Conservation (phyloP, 768 basidiomycete genomes). For the Hypholoma fasciculare region DNA sequence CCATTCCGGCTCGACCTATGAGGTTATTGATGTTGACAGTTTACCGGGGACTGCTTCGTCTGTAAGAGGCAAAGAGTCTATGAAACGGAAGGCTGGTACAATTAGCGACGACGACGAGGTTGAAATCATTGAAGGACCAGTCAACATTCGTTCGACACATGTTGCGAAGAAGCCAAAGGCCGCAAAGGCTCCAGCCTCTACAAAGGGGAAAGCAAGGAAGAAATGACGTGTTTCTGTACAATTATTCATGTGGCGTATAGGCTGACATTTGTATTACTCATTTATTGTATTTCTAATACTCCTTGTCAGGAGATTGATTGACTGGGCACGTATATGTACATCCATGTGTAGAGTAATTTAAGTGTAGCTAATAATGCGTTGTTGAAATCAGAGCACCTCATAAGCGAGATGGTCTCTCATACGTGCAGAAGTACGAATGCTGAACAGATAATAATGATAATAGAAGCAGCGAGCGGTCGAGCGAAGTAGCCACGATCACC, state of each 20-base stretch:
- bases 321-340: neutral
- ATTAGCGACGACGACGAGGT: constrained; percentile 60
- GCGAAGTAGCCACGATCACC: neutral
- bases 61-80: constrained; percentile 13
- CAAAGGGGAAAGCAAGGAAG: constrained; percentile 44
- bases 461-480: neutral
- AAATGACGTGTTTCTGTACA: constrained; percentile 20
- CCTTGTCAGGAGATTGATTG: neutral
- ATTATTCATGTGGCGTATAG: too few relatives aligned
- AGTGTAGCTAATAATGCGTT: neutral
- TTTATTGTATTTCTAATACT: constrained; percentile 2
- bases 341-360: neutral
- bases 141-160: constrained; percentile 18
- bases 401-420: neutral
- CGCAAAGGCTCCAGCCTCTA: constrained; percentile 26
- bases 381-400: neutral
- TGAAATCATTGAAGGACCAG: constrained; percentile 50
- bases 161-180: constrained; percentile 34
- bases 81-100: constrained; percentile 40
- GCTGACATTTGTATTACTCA: too few relatives aligned
- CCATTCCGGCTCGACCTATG: constrained; percentile 42
- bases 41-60: constrained; percentile 13
- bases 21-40: constrained; percentile 44
- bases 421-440: neutral
- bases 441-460: neutral